Base-by-base conservation (phyloP, 352 stramenopile genomes). In the Globisporangium paddicum region DNA sequence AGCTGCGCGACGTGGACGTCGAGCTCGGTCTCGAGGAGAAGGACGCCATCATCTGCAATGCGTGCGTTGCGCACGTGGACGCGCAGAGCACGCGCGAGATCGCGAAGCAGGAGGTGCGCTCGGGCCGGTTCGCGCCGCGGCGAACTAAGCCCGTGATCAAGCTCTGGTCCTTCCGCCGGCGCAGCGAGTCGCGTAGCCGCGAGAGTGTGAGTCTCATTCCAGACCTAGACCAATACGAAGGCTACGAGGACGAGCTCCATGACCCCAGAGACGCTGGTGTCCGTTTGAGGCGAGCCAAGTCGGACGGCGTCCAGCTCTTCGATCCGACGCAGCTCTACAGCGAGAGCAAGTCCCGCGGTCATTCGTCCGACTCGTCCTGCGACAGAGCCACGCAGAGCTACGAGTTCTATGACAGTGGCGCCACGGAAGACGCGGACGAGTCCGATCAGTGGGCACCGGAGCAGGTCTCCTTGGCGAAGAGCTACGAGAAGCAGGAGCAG, bases 41-140 rank as follows among this genome's bases (percentile, higher is more conserved):
- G 11, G 67, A 72, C 19, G 71, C 60, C n/a, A 19, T 62, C 35
- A 60, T 79, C 21, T 79, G 71, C 46, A 67, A 67, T 34, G 65
- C 60, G 7, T 76, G 71, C 10, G 53, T 75, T 32, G 56, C 68
- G 3, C 64, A 67, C 56, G 66, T 71, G 35, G 38, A 44, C 30
- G 58, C 49, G 9, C 68, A 73, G n/a, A 30, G 67, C 18, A 57
- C 71, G 28, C 53, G 58, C 19, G 59, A 58, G 13, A 60, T 79
- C 23, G 67, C 68, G 13, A 46, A 64, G 55, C 49, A 79, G 30
- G 67, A 79, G 49, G 64, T 75, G 21, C 55, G 32, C 38, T 58
- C 44, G 2, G 60, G 60, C 1, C 63, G 66, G 28, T 74, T 68
- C 47, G 19, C 14, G 13, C 56, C 57, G 53, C 38, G n/a, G 2